Base-by-base conservation (phyloP, 1,284 basidiomycete species). In the Puccinia horiana region DNA sequence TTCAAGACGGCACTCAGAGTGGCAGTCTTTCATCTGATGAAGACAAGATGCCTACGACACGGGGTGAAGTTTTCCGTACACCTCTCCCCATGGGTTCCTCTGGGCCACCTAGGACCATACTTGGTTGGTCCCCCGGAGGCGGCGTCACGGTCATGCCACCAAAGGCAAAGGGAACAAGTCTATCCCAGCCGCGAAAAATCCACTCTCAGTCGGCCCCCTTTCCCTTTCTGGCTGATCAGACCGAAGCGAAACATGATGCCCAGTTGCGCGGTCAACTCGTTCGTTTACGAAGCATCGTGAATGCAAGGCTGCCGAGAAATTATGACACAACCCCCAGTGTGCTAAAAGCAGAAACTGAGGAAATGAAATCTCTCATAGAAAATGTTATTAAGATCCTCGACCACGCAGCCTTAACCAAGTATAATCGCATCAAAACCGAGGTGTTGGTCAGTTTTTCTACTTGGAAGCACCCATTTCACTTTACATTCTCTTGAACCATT, bases 211-310 rank as follows among this genome's bases (percentile, higher is more conserved):
- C n/a, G n/a, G n/a, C 40, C 65, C 23, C 14, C 37, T 23, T 4
- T 47, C 37, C 65, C 65, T 37, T 37, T 11, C 18, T 26, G 2
- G 40, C 37, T 69, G 65, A 69, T 23, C 37, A 47, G 18, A 35
- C 47, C 37, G 65, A 69, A 69, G 42, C 32, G 65, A 16, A 69
- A 47, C 16, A 2, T n/a, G 65, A 69, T 29, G 40, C 65, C 65
- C 23, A 44, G 20, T 44, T 69, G 8, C 40, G 40, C 42, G 40
- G 65, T 69, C 65, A 40, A 69, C 65, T 69, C 12, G 8, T 69
- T 35, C 65, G 42, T 35, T n/a, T 69, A 47, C 40, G 47, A 14
- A 40, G 23, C 42, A 40, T 69, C 0, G 40, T 69, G 65, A 42
- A 69, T 2, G n/a, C 11, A 8, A 44, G 29, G 65, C 12, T 69